Percentiles rank a stretch among this genome's conserved stretches.
Conservation (phyloP, 495 filamentous ascomycete genomes). For the Tuber brumale region DNA sequence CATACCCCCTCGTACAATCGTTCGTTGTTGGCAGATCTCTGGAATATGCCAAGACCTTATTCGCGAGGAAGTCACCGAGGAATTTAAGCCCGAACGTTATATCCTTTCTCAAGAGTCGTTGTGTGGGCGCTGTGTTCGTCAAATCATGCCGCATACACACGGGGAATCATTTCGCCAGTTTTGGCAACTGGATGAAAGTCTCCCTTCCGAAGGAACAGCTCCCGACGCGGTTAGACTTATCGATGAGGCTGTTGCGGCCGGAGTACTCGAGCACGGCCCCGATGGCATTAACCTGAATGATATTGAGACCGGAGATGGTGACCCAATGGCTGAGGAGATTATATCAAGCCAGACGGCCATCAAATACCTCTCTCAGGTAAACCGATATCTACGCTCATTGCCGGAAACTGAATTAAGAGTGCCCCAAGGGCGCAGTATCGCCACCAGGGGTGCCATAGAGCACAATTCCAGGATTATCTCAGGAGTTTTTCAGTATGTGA, state of each 20-base stretch:
- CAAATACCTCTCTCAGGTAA: constrained; percentile 30
- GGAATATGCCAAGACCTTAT: constrained; percentile 31
- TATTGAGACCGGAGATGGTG: constrained; percentile 24
- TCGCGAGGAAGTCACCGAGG: constrained; percentile 22
- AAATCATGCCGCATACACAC: constrained; percentile 5
- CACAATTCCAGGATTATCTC: constrained; percentile 33
- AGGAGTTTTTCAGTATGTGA: constrained; percentile 30
- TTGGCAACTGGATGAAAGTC: constrained; percentile 25
- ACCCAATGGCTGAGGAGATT: constrained; percentile 19
- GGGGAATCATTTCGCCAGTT: constrained; percentile 22
- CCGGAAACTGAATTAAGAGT: constrained; percentile 33
- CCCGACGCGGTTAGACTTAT: constrained; percentile 26
- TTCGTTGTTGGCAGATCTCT: constrained; percentile 32
- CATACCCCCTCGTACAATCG: constrained; percentile 26
- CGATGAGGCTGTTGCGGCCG: constrained; percentile 30
- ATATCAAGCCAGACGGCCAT: constrained; percentile 27
- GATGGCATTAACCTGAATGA: constrained; percentile 25
- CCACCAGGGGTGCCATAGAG: constrained; percentile 23
- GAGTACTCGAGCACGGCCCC: constrained; percentile 23
- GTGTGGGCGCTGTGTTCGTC: constrained; percentile 27
- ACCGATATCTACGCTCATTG: constrained; percentile 30
- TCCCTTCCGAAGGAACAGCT: constrained; percentile 6
- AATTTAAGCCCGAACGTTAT: constrained; percentile 23
- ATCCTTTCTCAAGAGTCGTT: constrained; percentile 21
- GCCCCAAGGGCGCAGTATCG: constrained; percentile 28